These are phyloP conservation scores for Rubroshorea leprosula DNA, from an alignment of 345 rosid species.

Conservation along the genomic window DNA sequence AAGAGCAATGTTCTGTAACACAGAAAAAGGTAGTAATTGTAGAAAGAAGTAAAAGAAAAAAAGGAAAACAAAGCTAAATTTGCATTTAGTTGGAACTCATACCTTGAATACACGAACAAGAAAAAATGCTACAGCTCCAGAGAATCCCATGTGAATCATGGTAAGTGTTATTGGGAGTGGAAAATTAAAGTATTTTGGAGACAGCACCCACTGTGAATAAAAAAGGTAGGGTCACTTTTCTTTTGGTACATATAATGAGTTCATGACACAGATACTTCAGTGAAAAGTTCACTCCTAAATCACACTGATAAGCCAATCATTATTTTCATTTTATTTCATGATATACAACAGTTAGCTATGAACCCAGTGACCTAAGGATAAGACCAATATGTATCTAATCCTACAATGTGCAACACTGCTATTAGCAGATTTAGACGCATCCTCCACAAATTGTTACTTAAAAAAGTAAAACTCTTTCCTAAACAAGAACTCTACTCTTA, in stretches of 20 bases:
- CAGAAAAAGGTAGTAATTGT: background rate
- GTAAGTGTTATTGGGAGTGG: conserved; percentile 88
- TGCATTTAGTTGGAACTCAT: conserved; percentile 9
- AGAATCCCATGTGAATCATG: conserved; percentile 94
- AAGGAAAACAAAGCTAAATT: conserved; percentile 3
- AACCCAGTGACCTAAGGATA: background rate
- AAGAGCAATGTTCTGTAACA: background rate
- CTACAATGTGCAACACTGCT: no score
- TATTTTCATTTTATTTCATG: background rate
- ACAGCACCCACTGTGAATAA: conserved; percentile 89
- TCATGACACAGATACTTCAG: background rate
- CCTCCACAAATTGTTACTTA: no score
- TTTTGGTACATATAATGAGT: no score
- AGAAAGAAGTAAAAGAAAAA: conserved; percentile 5
- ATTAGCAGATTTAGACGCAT: no score
- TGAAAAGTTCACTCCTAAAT: background rate
- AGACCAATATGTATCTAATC: background rate
- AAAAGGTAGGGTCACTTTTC: conserved; percentile 7
- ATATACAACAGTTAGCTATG: background rate
- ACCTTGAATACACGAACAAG: conserved; percentile 96
- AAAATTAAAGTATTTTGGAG: conserved; percentile 85
- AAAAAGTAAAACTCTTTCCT: no score
- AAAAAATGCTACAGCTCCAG: conserved; percentile 67
- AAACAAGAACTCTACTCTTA: no score
- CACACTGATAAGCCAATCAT: background rate